Base-by-base conservation (phyloP, 2,329 filamentous ascomycete genomes). In the Neofusicoccum kwambonambiense region DNA sequence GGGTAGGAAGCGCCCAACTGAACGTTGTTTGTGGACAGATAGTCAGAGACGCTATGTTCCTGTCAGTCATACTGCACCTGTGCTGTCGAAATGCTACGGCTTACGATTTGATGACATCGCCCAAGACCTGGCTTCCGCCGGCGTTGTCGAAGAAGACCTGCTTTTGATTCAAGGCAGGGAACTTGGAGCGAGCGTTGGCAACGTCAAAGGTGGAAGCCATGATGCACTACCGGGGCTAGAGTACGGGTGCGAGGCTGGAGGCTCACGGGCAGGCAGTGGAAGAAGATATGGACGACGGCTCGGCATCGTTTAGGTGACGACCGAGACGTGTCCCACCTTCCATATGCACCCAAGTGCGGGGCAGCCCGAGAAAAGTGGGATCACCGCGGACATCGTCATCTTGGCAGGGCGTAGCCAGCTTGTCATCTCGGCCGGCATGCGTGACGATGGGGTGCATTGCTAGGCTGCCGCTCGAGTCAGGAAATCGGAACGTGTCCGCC, bases 61-160 rank as follows among this genome's bases (percentile, higher is more conserved):
- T 17, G 45, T 58, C 37, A 60, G 62, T 12, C 27, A 19, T 22
- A 3, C 60, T 8, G 12, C 8, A 7, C 11, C 5, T 11, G 7
- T 1, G 4, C 35, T 4, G 27, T n/a, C 3, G 22, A 17, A 8
- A 58, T 50, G 34, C 49, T 7, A 22, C 31, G 7, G 76, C 83
- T 77, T 74, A 90, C 87, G 85, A 83, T 64, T 90, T 84, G 65
- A 89, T 87, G 15, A 91, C 91, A 15, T 83, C 80, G 31, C 84
- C 85, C 3, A 93, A 78, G 1, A 86, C 83, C 71, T 93, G 90
- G 72, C 87, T 91, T 42, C 90, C 90, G 17, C 90, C 90, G 11
- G 90, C 91, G 73, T 93, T 93, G 73, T 94, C 90, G 69, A 93
- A 85, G 74, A 86, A 92, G 57, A 93, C 82, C 71, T 92, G 89